Evolutionary conservation across 257 asterid species (phyloP), one percentile per base, ranked within the genome.

Genomic region (Agastache rugosa): DNA sequence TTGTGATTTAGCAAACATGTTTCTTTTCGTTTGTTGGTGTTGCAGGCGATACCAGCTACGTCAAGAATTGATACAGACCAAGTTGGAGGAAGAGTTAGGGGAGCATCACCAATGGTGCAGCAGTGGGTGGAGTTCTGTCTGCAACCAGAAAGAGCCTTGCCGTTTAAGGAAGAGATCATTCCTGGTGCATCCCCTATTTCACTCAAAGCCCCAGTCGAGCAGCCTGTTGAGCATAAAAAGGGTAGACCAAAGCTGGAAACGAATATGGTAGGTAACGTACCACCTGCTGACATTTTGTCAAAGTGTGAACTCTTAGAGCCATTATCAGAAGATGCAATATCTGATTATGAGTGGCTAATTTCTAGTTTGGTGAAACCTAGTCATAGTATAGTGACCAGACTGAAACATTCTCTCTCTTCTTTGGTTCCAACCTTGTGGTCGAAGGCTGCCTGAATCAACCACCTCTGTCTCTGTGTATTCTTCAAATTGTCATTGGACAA

Each of bases 111-210:
- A 1, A 39, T 92, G 64, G 85, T 82, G 78, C 74, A 82, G 69
- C 98, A 94, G 72, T 94, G 99, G 99, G 59, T 94, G 39, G 96
- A 94, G 27, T 94, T 94, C 84, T 92, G 97, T 68, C 71, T 90
- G 83, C 99, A 92, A 72, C 80, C 85, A 6, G 89, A 88, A 75
- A 87, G 99, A 78, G 86, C 85, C 31, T 54, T 71, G 59, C 89
- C 93, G 34, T 94, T 86, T 84, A 82, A 83, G 63, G 89, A 82
- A 71, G 96, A 81, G 76, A 84, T 82, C 8, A 76, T 87, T 23
- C 83, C 89, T 0, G 98, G 98, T 19, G 97, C 97, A 79, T 86
- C 93, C 1, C 99, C 99, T 12, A 23, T 77, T 64, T 69, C 88
- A 10, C 90, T 91, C 69, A 70, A 84, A 70, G 42, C 87, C 58